Conservation (phyloP, 2,329 filamentous ascomycete species). For the Gnomoniopsis smithogilvyi region DNA sequence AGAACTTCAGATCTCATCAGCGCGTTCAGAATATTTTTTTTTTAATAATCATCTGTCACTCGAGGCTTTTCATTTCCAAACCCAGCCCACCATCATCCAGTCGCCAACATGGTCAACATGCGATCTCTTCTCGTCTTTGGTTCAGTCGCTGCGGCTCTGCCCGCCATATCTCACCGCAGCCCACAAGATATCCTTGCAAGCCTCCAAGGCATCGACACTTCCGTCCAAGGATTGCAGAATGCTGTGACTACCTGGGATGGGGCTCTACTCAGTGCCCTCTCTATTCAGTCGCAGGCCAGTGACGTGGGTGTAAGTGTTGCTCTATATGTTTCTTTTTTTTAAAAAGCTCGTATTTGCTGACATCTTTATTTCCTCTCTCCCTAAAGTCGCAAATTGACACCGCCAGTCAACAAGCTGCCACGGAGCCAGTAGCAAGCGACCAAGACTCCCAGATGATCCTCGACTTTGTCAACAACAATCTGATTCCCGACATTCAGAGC, state of each 20-base stretch:
- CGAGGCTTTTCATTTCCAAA: too few species aligned
- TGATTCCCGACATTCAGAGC: conserved; percentile 4
- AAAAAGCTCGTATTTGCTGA: background rate
- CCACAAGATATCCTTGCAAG: conserved; percentile 1
- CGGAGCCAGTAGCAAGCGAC: background rate
- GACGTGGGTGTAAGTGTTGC: background rate
- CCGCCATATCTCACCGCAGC: background rate
- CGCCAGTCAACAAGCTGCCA: background rate
- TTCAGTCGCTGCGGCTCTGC: conserved; percentile 4
- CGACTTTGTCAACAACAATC: conserved; percentile 2
- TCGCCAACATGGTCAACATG: conserved; percentile 9
- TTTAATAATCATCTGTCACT: too few species aligned
- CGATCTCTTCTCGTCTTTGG: conserved; percentile 7
- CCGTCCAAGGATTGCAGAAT: background rate
- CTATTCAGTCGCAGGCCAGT: background rate
- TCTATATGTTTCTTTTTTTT: background rate
- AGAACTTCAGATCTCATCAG: too few species aligned
- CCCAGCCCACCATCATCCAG: too few species aligned
- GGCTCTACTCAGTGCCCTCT: conserved; percentile 1
- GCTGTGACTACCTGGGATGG: conserved; percentile 6
- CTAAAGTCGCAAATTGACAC: conserved; percentile 9
- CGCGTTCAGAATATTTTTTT: too few species aligned
- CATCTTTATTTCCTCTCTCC: background rate
- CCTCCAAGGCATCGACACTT: conserved; percentile 6
- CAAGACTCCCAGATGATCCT: conserved; percentile 9